Evolutionary conservation across 495 filamentous ascomycete genomes (phyloP), one percentile per base, ranked within the genome.

Genomic region (Hyaloscypha variabilis): DNA sequence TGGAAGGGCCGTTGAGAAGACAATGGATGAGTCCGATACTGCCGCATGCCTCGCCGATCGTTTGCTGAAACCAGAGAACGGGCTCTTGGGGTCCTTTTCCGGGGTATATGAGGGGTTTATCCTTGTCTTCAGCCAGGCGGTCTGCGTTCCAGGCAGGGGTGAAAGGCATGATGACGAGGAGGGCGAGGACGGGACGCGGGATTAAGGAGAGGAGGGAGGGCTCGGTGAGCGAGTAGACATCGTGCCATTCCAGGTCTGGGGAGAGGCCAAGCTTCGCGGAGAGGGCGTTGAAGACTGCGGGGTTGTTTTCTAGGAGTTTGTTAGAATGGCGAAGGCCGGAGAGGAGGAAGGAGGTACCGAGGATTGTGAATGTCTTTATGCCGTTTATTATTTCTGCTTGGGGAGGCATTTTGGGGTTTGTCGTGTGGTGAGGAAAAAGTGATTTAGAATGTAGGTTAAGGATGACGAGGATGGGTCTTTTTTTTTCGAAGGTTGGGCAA

Each of bases 151-250:
- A 94, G 39, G 85, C 78, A 29, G 77, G 72, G 6, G 85, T 88
- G 63, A 92, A 81, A 64, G 91, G 93, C 76, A 94, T 90, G 71
- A 94, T 91, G 77, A 94, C 86, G 62, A 97, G 84, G n/a, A 96
- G 82, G 30, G 91, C 93, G 69, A 90, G 83, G 6, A 87, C 87
- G 51, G 92, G 92, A 21, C 91, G 89, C 4, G 93, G 91, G 58
- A 96, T 81, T n/a, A n/a, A n/a, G 76, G 92, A 86, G 67, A 85
- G 81, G 46, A 96, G 57, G 60, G 67, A 13, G 19, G 58, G 50
- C 8, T 73, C 36, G 23, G 52, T 61, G 60, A 71, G 60, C 30
- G 64, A 66, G 42, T 60, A 68, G 62, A 71, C 52, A 55, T 96
- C 92, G 76, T 92, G 85, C 76, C 95, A 87, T 68, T 78, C 76